Base-by-base conservation (phyloP, 2,329 filamentous ascomycete species). In the Neocucurbitaria cava region DNA sequence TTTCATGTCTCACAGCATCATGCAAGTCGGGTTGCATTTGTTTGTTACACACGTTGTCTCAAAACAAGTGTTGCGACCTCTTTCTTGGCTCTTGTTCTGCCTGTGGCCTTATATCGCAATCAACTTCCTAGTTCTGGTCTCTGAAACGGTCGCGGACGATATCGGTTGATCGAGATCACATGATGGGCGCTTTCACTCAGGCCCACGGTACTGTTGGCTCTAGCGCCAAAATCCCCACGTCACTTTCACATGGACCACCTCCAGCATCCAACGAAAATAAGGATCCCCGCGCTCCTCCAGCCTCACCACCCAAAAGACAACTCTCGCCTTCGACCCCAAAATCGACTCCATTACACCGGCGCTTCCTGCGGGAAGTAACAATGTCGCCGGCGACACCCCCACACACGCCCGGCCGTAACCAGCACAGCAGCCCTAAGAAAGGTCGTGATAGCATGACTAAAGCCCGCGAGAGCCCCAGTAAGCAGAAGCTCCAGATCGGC, bases 31-130 rank as follows among this genome's bases (percentile, higher is more conserved):
- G 49, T 54, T 46, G 46, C 11, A 44, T 61, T 62, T 68, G 62
- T 66, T 67, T 68, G 65, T 67, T 59, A 62, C 62, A 68, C 65
- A 62, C 48, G 41, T 56, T 58, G 52, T 53, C 52, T 54, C 56
- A 48, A 62, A 64, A 64, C 58, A 61, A 30, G 18, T 10, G 44
- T 45, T 54, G 54, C 48, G 15, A 38, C 30, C 21, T n/a, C 38
- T 38, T 48, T 33, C 13, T 56, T 43, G 31, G 46, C 21, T 46
- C 31, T 38, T 24, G 13, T 35, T 41, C 20, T 13, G n/a, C 17
- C 46, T 46, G 24, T 36, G 13, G 15, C 17, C 18, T 23, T 24
- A 13, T 33, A 24, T n/a, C 23, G 13, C 8, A 11, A 17, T n/a
- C 23, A 23, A 11, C 8, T 26, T 36, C 11, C 30, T 21, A 7